phyloP scores from a whole-genome alignment of 352 stramenopile genomes.

The Elongisporangium undulatum region DNA sequence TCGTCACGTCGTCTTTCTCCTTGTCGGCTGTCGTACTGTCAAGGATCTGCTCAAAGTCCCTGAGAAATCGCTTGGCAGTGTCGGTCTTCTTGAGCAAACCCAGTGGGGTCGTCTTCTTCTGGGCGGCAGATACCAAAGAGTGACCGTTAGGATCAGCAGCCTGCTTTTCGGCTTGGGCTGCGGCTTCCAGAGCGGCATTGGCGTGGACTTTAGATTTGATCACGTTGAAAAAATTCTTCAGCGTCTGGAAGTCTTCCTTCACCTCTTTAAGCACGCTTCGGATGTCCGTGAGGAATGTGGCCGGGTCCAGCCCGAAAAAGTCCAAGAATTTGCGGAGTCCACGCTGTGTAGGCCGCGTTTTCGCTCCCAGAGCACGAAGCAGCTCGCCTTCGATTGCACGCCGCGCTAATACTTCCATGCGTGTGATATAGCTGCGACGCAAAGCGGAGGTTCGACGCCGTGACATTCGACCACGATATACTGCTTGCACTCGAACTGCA shows the following conservation, averaged over 20 bases:
- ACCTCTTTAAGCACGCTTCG: constrained; percentile 60
- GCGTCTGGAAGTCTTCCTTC: constrained; percentile 55
- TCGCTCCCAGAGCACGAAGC: constrained; percentile 50
- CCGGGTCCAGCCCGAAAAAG: constrained; percentile 73
- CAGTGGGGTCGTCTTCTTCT: constrained; percentile 4
- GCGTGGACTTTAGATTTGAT: constrained; percentile 52
- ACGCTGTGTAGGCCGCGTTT: constrained; percentile 51
- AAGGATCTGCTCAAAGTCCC: constrained; percentile 58
- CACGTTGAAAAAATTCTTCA: constrained; percentile 58
- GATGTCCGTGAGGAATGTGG: constrained; percentile 72
- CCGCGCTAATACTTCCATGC: constrained; percentile 67
- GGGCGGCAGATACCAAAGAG: constrained; percentile 12
- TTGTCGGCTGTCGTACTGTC: constrained; percentile 31
- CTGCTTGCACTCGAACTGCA: constrained; percentile 50
- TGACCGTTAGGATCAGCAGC: constrained; percentile 1
- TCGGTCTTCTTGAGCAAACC: constrained; percentile 36
- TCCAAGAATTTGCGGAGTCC: constrained; percentile 59
- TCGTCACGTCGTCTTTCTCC: constrained; percentile 23
- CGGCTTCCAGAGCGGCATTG: constrained; percentile 17
- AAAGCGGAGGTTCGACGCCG: constrained; percentile 58
- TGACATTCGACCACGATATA: constrained; percentile 70
- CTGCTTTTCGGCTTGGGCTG: constrained; percentile 4
- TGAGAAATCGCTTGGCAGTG: constrained; percentile 49
- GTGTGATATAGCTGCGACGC: constrained; percentile 64
- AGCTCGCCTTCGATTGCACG: constrained; percentile 58